Base-by-base conservation (phyloP, 78 protist species). In the Dictyostelium firmibasis region DNA sequence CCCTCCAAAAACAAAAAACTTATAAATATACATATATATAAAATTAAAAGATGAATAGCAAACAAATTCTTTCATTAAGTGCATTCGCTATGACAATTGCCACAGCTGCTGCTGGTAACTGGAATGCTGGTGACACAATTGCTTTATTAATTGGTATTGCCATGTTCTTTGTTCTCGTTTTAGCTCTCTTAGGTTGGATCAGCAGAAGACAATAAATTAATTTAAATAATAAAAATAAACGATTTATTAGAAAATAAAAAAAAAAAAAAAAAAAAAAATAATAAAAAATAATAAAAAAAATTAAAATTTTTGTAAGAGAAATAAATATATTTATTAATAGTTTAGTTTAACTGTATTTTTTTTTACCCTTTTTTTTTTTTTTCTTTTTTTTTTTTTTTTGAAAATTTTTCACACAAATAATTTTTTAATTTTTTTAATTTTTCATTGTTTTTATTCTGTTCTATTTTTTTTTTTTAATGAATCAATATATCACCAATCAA, bases 101-200 rank as follows among this genome's bases (percentile, higher is more conserved):
- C n/a, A 27, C 50, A 9, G 93, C 50, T 79, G 86, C 93, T 79
- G 93, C 93, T 88, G 92, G 85, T 57, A 72, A 27, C 29, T 88
- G 93, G 93, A 79, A 60, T 67, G 93, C 93, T 79, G 93, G 93
- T 88, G 93, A 88, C 29, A 88, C 93, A 8, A 88, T 88, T n/a
- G 85, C 93, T 7, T 77, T 88, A 4, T 88, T 88, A 74, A 88
- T 88, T 79, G 93, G 93, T 88, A 77, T 88, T 81, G 86, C 93
- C 36, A 88, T 88, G 93, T 88, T 88, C 81, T 81, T 88, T 47
- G 86, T 88, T 69, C 60, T 88, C 43, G n/a, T 88, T 27, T 81
- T 88, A 69, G 93, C 93, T 38, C 70, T 88, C 70, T 81, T 88
- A 33, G 93, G 93, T 27, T 88, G 93, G 93, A 62, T 38, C 18